phyloP scores from a whole-genome alignment of 2,329 filamentous ascomycete genomes.

The Aspergillus intermedius region DNA sequence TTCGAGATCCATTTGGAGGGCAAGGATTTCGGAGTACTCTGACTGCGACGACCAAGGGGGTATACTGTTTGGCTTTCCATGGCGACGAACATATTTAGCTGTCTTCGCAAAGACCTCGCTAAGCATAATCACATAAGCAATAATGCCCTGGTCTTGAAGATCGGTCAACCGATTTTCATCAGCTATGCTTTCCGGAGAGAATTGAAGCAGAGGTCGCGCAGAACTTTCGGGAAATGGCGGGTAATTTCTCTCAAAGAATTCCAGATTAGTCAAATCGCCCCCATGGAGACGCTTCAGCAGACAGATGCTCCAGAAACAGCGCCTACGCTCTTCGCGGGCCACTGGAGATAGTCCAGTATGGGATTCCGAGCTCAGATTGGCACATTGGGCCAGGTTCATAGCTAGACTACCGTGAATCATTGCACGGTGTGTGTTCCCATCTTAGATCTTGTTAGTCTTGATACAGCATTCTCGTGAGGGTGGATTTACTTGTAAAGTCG shows the following conservation, averaged over 20 bases:
- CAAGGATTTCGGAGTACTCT: conserved; percentile 47
- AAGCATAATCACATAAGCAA: conserved; percentile 42
- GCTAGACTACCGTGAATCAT: conserved; percentile 41
- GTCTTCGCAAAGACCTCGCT: conserved; percentile 46
- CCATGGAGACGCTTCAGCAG: conserved; percentile 41
- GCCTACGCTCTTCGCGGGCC: conserved; percentile 27
- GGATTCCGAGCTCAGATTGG: conserved; percentile 37
- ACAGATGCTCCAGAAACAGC: conserved; percentile 40
- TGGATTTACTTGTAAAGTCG: conserved; percentile 36
- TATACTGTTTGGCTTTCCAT: conserved; percentile 38
- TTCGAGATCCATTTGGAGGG: conserved; percentile 48
- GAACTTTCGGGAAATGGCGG: conserved; percentile 37
- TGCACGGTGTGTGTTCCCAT: conserved; percentile 41
- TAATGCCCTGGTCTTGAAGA: conserved; percentile 37
- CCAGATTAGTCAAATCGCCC: conserved; percentile 35
- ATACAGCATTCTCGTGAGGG: neutral
- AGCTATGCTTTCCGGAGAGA: conserved; percentile 14
- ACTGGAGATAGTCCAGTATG: conserved; percentile 11
- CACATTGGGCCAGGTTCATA: conserved; percentile 41
- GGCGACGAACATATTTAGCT: conserved; percentile 42
- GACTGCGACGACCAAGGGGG: conserved; percentile 47
- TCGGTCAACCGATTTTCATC: conserved; percentile 20
- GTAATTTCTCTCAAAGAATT: conserved; percentile 29
- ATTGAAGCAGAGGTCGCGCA: conserved; percentile 16
- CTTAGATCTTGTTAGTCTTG: conserved; percentile 14